Base-by-base conservation (phyloP, 768 basidiomycete genomes). In the Tylopilus cervinicoccineus region DNA sequence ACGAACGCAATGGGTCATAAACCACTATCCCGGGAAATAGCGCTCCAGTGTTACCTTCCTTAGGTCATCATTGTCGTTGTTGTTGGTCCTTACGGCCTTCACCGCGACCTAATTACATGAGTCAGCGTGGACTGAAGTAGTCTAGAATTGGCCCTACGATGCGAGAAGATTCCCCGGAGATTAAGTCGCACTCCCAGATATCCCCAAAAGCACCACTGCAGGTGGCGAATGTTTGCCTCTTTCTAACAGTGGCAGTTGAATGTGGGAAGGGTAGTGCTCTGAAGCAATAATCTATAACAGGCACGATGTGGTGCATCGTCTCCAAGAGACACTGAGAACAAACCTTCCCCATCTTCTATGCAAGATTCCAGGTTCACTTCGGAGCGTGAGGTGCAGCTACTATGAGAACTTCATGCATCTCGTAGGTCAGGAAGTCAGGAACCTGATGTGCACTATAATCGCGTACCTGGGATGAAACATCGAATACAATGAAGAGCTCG, bases 101-200 rank as follows among this genome's bases (percentile, higher is more conserved):
- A 62, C 61, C 4, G 60, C 61, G 4, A 62, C 47, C 58, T 63
- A 17, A 8, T 42, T 12, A 23, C 5, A 24, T 17, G 38, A 1
- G 28, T 52, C 22, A 50, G 32, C 10, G 11, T 17, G 20, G 7
- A 20, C 13, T 12, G 10, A 10, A 24, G 45, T 34, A n/a, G 10
- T 12, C 5, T 24, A 1, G 3, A 38, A 32, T 10, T 8, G 19
- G 20, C 20, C 44, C 20, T 20, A 61, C 60, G 47, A 40, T 45
- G 2, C 34, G 48, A 27, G 22, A 20, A 14, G 39, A 28, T 19
- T 20, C 38, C n/a, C 28, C 45, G n/a, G 36, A 49, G 19, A 53
- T 40, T 20, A 62, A 36, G n/a, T 56, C 52, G 10, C 63, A 67
- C 41, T 53, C 47, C 54, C 60, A 64, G 24, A 64, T 39, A 38